Evolutionary conservation across 306 rosid genomes (phyloP).

Genomic region (Pyrus communis): DNA sequence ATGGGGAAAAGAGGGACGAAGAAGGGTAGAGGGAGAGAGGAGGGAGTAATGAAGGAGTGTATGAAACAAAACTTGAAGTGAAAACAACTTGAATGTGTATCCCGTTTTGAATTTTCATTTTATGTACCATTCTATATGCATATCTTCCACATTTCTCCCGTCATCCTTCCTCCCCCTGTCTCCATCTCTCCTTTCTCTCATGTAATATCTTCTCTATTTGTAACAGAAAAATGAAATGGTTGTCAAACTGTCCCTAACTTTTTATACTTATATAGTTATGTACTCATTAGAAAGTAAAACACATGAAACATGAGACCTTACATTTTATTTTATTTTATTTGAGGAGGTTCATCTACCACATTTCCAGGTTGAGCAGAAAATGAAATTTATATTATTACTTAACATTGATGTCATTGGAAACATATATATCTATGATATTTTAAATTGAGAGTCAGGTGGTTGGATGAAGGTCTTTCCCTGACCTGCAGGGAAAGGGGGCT

Average conservation of each 20-base stretch:
- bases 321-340: neutral
- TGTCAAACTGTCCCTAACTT: neutral
- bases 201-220: neutral
- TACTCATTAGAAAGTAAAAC: neutral
- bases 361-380: neutral
- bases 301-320: neutral
- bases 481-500: neutral
- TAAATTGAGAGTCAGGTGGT: neutral
- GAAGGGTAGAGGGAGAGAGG: neutral
- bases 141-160: neutral
- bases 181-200: neutral
- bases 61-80: neutral
- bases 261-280: neutral
- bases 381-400: neutral
- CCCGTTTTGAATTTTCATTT: neutral
- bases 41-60: neutral
- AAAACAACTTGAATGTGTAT: neutral
- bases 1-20: neutral
- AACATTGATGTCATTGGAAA: neutral
- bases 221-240: neutral
- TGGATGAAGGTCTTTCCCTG: neutral
- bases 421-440: neutral
- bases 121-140: neutral
- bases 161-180: neutral
- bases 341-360: neutral